Evolutionary conservation across 768 basidiomycete species (phyloP).

Genomic region (Psilocybe cubensis): DNA sequence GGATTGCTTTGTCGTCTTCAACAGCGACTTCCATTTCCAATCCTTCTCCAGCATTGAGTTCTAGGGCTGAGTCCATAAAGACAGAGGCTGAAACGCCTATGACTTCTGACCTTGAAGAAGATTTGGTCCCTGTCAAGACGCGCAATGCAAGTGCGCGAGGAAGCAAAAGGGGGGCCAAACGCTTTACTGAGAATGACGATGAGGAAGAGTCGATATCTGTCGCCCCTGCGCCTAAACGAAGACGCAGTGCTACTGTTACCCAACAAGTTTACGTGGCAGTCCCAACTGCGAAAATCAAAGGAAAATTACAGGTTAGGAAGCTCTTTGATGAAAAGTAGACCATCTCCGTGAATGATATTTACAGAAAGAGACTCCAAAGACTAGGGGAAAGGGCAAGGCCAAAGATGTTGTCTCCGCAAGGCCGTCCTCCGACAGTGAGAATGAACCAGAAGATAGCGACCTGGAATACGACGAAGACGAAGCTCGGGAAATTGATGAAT

Average conservation of each 20-base stretch:
- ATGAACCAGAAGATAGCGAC: slow-evolving; percentile 26
- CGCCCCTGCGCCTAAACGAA: slow-evolving; percentile 32
- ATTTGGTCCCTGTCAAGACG: slow-evolving; percentile 19
- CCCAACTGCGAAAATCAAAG: slow-evolving; percentile 20
- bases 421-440: slow-evolving; percentile 35
- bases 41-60: slow-evolving; percentile 56
- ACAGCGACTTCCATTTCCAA: slow-evolving; percentile 44
- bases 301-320: slow-evolving; percentile 27
- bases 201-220: slow-evolving; percentile 29
- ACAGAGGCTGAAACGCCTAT: slow-evolving; percentile 51
- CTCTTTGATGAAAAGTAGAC: neutral
- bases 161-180: slow-evolving; percentile 24
- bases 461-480: slow-evolving; percentile 31
- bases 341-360: neutral
- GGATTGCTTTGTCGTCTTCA: slow-evolving; percentile 29
- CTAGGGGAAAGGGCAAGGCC: slow-evolving; percentile 43
- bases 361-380: slow-evolving; percentile 17
- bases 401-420: slow-evolving; percentile 22
- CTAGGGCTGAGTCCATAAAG: slow-evolving; percentile 41
- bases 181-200: slow-evolving; percentile 25
- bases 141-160: slow-evolving; percentile 21
- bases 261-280: slow-evolving; percentile 39
- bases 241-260: slow-evolving; percentile 36
- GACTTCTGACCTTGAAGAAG: slow-evolving; percentile 52
- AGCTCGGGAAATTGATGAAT: slow-evolving; percentile 44